Percentiles rank a stretch among this genome's conserved stretches.
Conservation (phyloP, 1,139 yeast species). For the Debaryomyces sp. region DNA sequence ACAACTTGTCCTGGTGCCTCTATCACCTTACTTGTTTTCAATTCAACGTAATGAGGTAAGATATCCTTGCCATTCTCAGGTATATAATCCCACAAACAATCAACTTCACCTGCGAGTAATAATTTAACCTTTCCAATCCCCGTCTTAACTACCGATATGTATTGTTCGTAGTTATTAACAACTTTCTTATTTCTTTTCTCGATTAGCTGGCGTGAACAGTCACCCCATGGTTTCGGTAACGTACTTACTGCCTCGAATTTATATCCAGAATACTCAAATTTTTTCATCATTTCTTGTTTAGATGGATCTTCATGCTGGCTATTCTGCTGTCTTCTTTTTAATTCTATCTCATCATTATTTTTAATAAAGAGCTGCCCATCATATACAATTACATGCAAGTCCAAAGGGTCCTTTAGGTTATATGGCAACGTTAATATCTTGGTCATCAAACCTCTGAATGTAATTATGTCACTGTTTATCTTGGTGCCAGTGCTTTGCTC, state of each 20-base stretch:
- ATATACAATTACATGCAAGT: constrained; percentile 60
- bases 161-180: constrained; percentile 77
- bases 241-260: constrained; percentile 85
- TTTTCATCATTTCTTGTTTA: constrained; percentile 37
- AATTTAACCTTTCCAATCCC: constrained; percentile 77
- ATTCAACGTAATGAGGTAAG: constrained; percentile 77
- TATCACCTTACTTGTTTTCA: constrained; percentile 70
- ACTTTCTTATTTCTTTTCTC: constrained; percentile 61
- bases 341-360: constrained; percentile 50
- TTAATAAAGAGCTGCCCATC: constrained; percentile 90
- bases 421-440: constrained; percentile 65
- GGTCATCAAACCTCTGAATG: constrained; percentile 85
- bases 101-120: constrained; percentile 87
- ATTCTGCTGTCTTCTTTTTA: constrained; percentile 28
- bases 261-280: constrained; percentile 68
- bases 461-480: constrained; percentile 64
- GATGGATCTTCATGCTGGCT: constrained; percentile 29
- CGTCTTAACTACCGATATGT: constrained; percentile 74
- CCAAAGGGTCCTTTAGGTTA: constrained; percentile 56
- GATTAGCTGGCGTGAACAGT: constrained; percentile 62
- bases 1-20: constrained; percentile 53
- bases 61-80: constrained; percentile 54
- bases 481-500: constrained; percentile 55
- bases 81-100: constrained; percentile 81
- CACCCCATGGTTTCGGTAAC: constrained; percentile 74